Conservation (phyloP, 306 rosid genomes). For the Cajanus cajan region DNA sequence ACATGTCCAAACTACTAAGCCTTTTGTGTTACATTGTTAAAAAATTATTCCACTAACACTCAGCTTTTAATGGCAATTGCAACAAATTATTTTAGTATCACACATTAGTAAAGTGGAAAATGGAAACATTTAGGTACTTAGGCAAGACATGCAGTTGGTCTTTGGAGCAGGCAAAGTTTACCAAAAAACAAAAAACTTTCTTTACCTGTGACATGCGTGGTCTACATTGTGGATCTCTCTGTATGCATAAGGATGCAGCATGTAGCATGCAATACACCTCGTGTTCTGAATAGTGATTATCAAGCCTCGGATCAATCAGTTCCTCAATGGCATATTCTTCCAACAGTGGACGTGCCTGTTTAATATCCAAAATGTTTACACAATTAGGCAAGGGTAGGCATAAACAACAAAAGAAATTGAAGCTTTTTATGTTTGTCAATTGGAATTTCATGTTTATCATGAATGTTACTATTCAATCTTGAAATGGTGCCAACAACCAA, state of each 20-base stretch:
- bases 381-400: not conserved
- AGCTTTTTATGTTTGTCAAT: not conserved
- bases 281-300: conserved; percentile 58
- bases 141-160: not conserved
- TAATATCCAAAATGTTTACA: conserved; percentile 13
- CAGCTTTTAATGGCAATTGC: not conserved
- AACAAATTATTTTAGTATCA: not conserved
- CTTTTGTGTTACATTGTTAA: not conserved
- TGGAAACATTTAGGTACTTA: not conserved
- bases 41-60: not conserved
- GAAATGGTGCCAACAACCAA: conserved; percentile 9
- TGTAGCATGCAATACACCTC: conserved; percentile 93
- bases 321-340: conserved; percentile 81
- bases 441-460: conserved; percentile 15
- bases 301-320: conserved; percentile 87
- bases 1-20: not conserved
- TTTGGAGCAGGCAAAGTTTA: not conserved
- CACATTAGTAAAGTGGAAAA: not conserved
- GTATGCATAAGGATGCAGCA: conserved; percentile 88
- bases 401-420: not conserved
- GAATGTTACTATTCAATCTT: not conserved
- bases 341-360: conserved; percentile 86
- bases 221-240: conserved; percentile 84
- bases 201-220: conserved; percentile 98
- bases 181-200: not conserved